Conservation (phyloP, 2,329 filamentous ascomycete species). For the Neonectria neomacrospora region DNA sequence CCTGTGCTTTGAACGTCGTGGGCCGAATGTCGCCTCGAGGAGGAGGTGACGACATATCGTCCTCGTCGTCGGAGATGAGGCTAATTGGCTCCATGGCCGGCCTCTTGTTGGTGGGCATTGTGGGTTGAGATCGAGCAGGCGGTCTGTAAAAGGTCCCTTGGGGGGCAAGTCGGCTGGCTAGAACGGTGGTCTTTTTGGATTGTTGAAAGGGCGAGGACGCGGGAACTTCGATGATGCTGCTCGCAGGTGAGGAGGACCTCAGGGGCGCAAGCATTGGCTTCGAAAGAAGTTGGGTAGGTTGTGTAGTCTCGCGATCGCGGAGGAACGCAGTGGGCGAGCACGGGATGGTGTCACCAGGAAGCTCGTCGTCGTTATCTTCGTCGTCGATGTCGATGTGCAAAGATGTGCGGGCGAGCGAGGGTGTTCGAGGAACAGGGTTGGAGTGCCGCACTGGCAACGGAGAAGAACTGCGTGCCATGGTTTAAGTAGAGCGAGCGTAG, state of each 20-base stretch:
- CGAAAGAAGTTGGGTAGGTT: slow-evolving; percentile 60
- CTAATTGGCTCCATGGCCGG: slow-evolving; percentile 57
- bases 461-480: slow-evolving; percentile 47
- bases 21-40: slow-evolving; percentile 71
- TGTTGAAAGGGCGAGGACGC: slow-evolving; percentile 83
- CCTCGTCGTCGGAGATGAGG: slow-evolving; percentile 62
- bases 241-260: slow-evolving; percentile 56
- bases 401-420: slow-evolving; percentile 40
- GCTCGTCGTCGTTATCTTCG: slow-evolving; percentile 59
- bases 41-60: slow-evolving; percentile 52
- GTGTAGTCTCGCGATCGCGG: slow-evolving; percentile 50
- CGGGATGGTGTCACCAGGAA: slow-evolving; percentile 58
- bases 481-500: slow-evolving; percentile 18
- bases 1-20: slow-evolving; percentile 62
- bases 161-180: slow-evolving; percentile 75
- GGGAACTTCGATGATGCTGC: slow-evolving; percentile 76
- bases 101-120: slow-evolving; percentile 47
- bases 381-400: slow-evolving; percentile 50
- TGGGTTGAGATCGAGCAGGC: slow-evolving; percentile 47
- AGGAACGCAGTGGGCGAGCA: slow-evolving; percentile 55
- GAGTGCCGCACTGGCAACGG: slow-evolving; percentile 48
- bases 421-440: slow-evolving; percentile 44
- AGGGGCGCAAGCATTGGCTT: slow-evolving; percentile 50
- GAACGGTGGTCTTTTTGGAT: slow-evolving; percentile 44
- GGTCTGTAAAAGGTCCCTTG: slow-evolving; percentile 77